Conservation (phyloP, 352 stramenopile species). For the Phytopythium chamaehyphon region DNA sequence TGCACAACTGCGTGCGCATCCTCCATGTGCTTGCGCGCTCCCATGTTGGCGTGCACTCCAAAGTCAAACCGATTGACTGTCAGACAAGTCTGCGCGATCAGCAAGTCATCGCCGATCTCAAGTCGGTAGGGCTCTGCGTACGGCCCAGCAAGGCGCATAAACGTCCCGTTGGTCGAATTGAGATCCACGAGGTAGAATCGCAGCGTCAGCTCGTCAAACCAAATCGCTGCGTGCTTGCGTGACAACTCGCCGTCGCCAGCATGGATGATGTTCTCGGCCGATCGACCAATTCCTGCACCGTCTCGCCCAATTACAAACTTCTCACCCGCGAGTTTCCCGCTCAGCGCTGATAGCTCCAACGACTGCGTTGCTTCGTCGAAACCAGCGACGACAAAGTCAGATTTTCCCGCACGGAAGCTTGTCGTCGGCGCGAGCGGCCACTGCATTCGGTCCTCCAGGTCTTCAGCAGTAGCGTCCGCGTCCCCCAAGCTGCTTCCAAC, state of each 20-base stretch:
- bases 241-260: slow-evolving; percentile 94
- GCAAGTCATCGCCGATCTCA: slow-evolving; percentile 93
- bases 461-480: slow-evolving; percentile 22
- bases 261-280: slow-evolving; percentile 90
- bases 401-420: slow-evolving; percentile 78
- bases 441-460: slow-evolving; percentile 65
- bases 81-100: slow-evolving; percentile 95
- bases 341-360: slow-evolving; percentile 50
- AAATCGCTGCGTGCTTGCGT: slow-evolving; percentile 91
- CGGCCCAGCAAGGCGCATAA: slow-evolving; percentile 94
- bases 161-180: slow-evolving; percentile 91
- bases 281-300: slow-evolving; percentile 84
- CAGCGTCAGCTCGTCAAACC: slow-evolving; percentile 83
- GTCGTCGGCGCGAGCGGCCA: slow-evolving; percentile 62
- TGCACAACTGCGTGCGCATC: slow-evolving; percentile 95
- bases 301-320: slow-evolving; percentile 83
- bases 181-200: slow-evolving; percentile 85
- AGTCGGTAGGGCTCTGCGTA: slow-evolving; percentile 93
- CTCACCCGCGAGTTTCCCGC: slow-evolving; percentile 57
- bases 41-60: slow-evolving; percentile 93
- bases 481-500: slow-evolving; percentile 9
- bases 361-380: slow-evolving; percentile 52
- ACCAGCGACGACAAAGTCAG: slow-evolving; percentile 65
- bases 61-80: slow-evolving; percentile 97
- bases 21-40: slow-evolving; percentile 94